Evolutionary conservation across 2,329 filamentous ascomycete genomes (phyloP).

Genomic region (Aspergillus cejpii): DNA sequence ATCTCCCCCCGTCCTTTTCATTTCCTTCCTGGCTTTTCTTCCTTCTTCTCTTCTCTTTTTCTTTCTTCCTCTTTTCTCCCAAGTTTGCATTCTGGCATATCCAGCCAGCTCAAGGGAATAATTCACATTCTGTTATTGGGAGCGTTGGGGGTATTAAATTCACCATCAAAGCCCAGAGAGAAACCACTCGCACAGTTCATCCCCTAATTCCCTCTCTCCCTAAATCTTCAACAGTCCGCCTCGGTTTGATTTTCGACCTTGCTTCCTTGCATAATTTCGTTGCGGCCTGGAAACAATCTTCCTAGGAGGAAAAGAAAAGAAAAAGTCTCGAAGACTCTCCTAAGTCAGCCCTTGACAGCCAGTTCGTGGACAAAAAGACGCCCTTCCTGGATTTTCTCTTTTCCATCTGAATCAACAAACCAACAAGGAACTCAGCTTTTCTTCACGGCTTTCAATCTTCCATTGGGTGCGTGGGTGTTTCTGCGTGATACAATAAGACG

Average conservation of each 20-base stretch:
- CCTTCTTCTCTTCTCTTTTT: constrained; percentile 19
- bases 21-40: constrained; percentile 24
- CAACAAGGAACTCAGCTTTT: constrained; percentile 9
- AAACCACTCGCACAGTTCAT: constrained; percentile 5
- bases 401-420: constrained; percentile 11
- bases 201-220: constrained; percentile 2
- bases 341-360: constrained; percentile 9
- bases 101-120: constrained; percentile 11
- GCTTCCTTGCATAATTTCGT: constrained; percentile 3
- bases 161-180: constrained; percentile 5
- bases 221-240: constrained; percentile 15
- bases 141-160: constrained; percentile 7
- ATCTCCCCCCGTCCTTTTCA: constrained; percentile 10
- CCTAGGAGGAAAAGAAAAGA: not conserved
- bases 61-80: constrained; percentile 5
- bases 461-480: constrained; percentile 11
- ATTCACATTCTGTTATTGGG: constrained; percentile 5
- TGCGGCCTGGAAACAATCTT: not conserved
- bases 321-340: constrained; percentile 6
- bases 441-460: constrained; percentile 13
- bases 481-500: constrained; percentile 10
- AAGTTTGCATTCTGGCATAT: constrained; percentile 14
- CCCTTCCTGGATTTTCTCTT: constrained; percentile 15
- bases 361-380: constrained; percentile 14
- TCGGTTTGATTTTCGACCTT: constrained; percentile 18